Base-by-base conservation (phyloP, 139 green algal genomes). In the Klebsormidium nitens region DNA sequence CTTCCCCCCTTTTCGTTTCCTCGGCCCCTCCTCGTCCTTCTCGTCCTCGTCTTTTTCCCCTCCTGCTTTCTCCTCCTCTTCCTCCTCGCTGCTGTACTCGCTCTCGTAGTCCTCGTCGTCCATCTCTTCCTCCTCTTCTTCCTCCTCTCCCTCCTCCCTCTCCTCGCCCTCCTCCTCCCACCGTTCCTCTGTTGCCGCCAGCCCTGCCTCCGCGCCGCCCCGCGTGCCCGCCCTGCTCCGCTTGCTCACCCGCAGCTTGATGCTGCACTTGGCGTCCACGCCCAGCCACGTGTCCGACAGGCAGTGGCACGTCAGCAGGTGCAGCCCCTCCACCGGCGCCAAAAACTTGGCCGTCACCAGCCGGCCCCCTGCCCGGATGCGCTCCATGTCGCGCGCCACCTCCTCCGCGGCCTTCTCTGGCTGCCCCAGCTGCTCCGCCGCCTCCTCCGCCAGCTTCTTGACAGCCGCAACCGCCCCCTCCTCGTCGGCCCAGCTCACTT, bases 261-360 rank as follows among this genome's bases (percentile, higher is more conserved):
- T 50, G 31, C 80, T 75, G 14, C 90, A 37, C 0, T 69, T 73
- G 29, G 74, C 65, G 75, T 97, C 91, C 26, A 59, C 82, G 55
- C 91, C 91, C 34, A 96, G 80, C 84, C 91, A 97, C 8, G 67
- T 84, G 63, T 96, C 89, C 36, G 75, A 86, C 77, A 96, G 85
- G 62, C 66, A 76, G 37, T 64, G 36, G 4, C 37, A 60, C 29
- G 69, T 76, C 40, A 76, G 32, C 0, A 8, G 28, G 65, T 76
- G 74, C 2, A 63, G 23, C 3, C 69, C 69, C 32, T 76, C 69
- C 5, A 28, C 63, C 44, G 69, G 69, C 0, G 69, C 59, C n/a
- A n/a, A 52, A 52, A 52, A 52, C 14, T 28, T 14, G 44, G 17
- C 17, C 44, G 44, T 52, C 14, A 17, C 17, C 44, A 52, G 17